Base-by-base conservation (phyloP, 2,329 filamentous ascomycete species). In the Coleophoma cylindrospora region DNA sequence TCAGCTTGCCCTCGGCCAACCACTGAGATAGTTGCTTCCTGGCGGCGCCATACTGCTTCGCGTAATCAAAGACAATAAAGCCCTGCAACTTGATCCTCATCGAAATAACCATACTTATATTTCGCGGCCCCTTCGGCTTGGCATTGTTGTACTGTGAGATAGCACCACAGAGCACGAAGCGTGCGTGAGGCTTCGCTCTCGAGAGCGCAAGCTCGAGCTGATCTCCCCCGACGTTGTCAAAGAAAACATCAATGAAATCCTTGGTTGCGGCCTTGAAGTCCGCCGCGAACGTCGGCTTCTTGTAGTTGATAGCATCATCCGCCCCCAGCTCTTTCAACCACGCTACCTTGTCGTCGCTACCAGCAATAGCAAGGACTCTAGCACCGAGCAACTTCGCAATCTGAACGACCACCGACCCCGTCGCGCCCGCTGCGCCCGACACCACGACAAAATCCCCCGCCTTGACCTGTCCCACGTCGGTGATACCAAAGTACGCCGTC, bases 401-500 rank as follows among this genome's bases (percentile, higher is more conserved):
- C 68, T 91, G 87, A 0, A 84, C 86, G 0, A 81, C 86, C 1
- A 90, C 79, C 60, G 78, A 84, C 2, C 87, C 87, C 0, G 87
- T 90, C 0, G 86, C 87, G 3, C 87, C 87, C 0, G 87, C 87
- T 1, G 87, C 87, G 5, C 85, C 87, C 4, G 82, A 86, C 0
- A 91, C 83, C 11, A 91, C 84, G 1, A 91, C 85, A 2, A 84
- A 81, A 54, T 90, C 84, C 4, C 85, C 85, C 1, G 76, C 66
- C 64, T 83, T 80, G 40, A 84, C 79, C 45, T 84, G 71, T 3
- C 80, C 86, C 40, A 90, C 78, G 51, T 85, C 76, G 36, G 78
- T 67, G 64, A 90, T 79, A n/a, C 87, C 86, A 55, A 86, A 85
- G 70, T 87, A 90, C 3, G 86, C 86, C 0, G 87, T 89, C 56